A percentile compares a stretch with the other conserved stretches of the same genome.
Conservation (phyloP, 2,329 filamentous ascomycete genomes). For the Talaromyces sp. region DNA sequence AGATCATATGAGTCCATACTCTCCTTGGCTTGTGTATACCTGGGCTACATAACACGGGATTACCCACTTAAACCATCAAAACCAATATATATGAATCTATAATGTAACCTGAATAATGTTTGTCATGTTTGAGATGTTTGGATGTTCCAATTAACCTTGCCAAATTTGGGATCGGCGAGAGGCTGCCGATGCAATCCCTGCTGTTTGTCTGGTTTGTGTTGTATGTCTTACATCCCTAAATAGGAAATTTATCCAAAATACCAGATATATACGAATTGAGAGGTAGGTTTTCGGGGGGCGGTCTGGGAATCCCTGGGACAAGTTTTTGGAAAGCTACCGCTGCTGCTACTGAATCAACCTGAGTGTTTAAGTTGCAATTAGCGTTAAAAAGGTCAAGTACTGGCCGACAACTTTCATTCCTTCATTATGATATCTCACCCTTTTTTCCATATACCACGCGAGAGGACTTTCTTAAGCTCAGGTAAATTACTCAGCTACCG, state of each 20-base stretch:
- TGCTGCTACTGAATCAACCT: neutral
- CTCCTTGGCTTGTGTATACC: no score
- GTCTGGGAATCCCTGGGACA: neutral
- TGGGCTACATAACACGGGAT: neutral
- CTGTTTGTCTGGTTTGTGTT: neutral
- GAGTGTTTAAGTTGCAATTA: neutral
- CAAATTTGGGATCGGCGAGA: neutral
- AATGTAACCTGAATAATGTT: neutral
- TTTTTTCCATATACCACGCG: neutral
- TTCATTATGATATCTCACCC: neutral
- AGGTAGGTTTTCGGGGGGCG: neutral
- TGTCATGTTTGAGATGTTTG: neutral
- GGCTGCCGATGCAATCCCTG: neutral
- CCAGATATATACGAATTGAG: no score
- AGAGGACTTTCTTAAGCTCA: neutral
- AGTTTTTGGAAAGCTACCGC: neutral
- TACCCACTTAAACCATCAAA: neutral
- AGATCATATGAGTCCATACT: neutral
- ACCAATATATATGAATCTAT: neutral
- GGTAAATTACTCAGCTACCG: neutral
- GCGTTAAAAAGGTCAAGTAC: neutral
- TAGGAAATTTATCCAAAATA: neutral
- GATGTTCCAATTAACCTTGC: neutral
- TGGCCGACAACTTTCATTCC: neutral
- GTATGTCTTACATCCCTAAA: neutral